Percentiles rank a stretch among this genome's conserved stretches.
These are phyloP conservation scores for Vitis vinifera DNA, from an alignment of 164 flowering plant species.

Conservation along the genomic window ASM3070453v1 NC_081805.1:20673001-20673500, in stretches of 20 bases:
- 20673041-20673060: slow-evolving; percentile 59
- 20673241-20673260: slow-evolving; percentile 61
- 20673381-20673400: slow-evolving; percentile 64
- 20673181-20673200: slow-evolving; percentile 69
- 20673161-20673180: slow-evolving; percentile 68
- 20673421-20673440: slow-evolving; percentile 81
- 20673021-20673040: slow-evolving; percentile 71
- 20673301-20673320: slow-evolving; percentile 89
- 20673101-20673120: slow-evolving; percentile 86
- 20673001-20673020: slow-evolving; percentile 76
- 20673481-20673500: slow-evolving; percentile 55
- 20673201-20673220: slow-evolving; percentile 77
- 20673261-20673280: slow-evolving; percentile 64
- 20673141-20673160: slow-evolving; percentile 66
- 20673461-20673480: slow-evolving; percentile 59
- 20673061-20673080: slow-evolving; percentile 74
- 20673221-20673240: slow-evolving; percentile 90
- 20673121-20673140: slow-evolving; percentile 81
- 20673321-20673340: slow-evolving; percentile 84
- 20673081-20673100: slow-evolving; percentile 81
- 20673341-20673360: slow-evolving; percentile 44
- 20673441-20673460: slow-evolving; percentile 62
- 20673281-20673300: slow-evolving; percentile 52
- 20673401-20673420: slow-evolving; percentile 68
- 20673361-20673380: slow-evolving; percentile 61